Base-by-base conservation (phyloP, 108 stramenopile species). In the Conticribra guillardii region DNA sequence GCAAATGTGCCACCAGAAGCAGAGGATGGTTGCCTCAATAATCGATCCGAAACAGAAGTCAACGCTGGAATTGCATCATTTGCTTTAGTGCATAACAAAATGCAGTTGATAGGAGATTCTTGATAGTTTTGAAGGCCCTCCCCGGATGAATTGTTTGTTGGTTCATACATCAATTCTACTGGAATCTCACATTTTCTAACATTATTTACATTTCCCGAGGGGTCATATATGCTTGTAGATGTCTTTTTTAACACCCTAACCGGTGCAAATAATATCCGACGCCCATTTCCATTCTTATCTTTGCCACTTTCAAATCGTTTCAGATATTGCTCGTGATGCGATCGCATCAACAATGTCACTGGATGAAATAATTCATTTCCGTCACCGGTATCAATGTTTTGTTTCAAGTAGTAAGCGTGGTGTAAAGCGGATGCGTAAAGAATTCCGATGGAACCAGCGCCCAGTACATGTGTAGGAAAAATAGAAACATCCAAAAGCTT, bases 21-120 rank as follows among this genome's bases (percentile, higher is more conserved):
- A n/a, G n/a, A n/a, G n/a, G n/a, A n/a, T n/a, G n/a, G n/a, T n/a
- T n/a, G n/a, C n/a, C n/a, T n/a, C n/a, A n/a, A 31, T 23, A 70
- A 47, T 66, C 77, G 37, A 37, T 65, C 64, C 69, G 69, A 66
- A 33, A 79, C 34, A 17, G 50, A 28, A 5, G 4, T 18, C n/a
- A 79, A 41, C 4, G 69, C 69, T 4, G 69, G 8, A 56, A 70
- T 59, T 46, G 77, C 69, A 54, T 79, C 77, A 24, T 71, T 79
- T 49, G 77, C 77, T 61, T 79, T 79, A 18, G 77, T 79, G 23
- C 77, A 79, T 11, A 79, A 34, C 22, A 79, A 54, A 23, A 79
- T 51, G 21, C 61, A 59, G 14, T 47, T 30, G 19, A 78, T 78
- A 17, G 55, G 47, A 54, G 64, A 29, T 21, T 18, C 27, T 21